Evolutionary conservation across 768 basidiomycete species (phyloP), one percentile per base, ranked within the genome.

Genomic region (Daedaleopsis sinensis): DNA sequence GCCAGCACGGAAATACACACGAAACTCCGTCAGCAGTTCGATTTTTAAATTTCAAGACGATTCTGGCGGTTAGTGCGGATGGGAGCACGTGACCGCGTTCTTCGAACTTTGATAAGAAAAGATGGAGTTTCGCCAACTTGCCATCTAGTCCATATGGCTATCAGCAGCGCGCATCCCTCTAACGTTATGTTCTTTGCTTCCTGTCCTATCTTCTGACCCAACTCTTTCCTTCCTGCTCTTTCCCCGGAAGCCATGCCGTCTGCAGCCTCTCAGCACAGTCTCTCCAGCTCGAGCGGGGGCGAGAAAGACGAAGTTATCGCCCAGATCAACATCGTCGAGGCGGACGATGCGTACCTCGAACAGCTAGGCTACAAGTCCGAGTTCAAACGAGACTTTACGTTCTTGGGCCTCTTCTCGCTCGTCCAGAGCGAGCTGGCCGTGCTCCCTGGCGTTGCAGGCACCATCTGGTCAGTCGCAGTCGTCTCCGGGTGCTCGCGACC

Each of bases 341-440:
- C 44, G 16, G 80, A 82, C 58, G 78, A 78, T 48, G 59, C 69
- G 13, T 62, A 80, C 37, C 71, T 81, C n/a, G 77, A 75, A 18
- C 65, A 65, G 9, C 69, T 82, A 7, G 80, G 80, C 6, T 82
- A 81, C 67, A 80, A 78, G 68, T 79, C 79, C 65, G 83, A 86
- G 68, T 83, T 67, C 58, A 62, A 63, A 48, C 64, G 66, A 35
- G 64, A 62, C 27, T 65, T 67, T 38, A 53, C 66, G 49, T 62
- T 65, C 27, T 32, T 32, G 27, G 27, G 27, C 27, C 27, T 32
- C 27, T 32, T 48, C 53, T 67, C 2, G 43, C 43, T 44, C 19
- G 43, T 44, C 43, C 19, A 16, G 16, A 16, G 16, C 43, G 43
- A 44, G 9, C 62, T 66, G 16, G 65, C 65, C n/a, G 62, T 66